Evolutionary conservation across 768 basidiomycete species (phyloP).

Genomic region (Pholiota conissans): DNA sequence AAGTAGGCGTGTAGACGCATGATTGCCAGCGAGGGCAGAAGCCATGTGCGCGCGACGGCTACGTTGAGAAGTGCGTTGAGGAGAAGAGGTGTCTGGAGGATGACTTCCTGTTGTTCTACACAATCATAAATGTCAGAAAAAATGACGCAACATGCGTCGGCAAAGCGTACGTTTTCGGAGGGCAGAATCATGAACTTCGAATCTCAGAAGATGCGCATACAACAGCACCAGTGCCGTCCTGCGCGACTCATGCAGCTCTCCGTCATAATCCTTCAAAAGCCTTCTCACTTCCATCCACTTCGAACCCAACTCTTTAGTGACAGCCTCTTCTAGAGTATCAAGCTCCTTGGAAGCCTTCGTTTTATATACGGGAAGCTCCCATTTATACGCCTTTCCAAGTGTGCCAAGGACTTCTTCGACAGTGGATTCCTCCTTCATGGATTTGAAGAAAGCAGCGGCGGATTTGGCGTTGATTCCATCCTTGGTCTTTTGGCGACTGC

Average conservation of each 20-base stretch:
- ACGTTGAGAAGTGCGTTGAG: slow-evolving; percentile 83
- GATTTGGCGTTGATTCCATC: slow-evolving; percentile 84
- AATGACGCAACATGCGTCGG: neutral
- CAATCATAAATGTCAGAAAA: slow-evolving; percentile 2
- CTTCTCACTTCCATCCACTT: slow-evolving; percentile 56
- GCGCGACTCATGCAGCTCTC: slow-evolving; percentile 37
- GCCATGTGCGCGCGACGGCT: slow-evolving; percentile 86
- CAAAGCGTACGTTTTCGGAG: slow-evolving; percentile 64
- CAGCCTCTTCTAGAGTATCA: slow-evolving; percentile 48
- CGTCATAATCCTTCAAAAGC: slow-evolving; percentile 35
- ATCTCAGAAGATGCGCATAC: slow-evolving; percentile 84
- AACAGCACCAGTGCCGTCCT: slow-evolving; percentile 69
- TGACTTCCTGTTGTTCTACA: slow-evolving; percentile 70
- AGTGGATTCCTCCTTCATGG: slow-evolving; percentile 75
- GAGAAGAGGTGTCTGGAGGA: slow-evolving; percentile 71
- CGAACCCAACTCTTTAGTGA: slow-evolving; percentile 46
- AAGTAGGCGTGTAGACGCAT: slow-evolving; percentile 86
- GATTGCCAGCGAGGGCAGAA: slow-evolving; percentile 70
- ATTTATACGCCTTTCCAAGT: slow-evolving; percentile 64
- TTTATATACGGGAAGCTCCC: slow-evolving; percentile 45
- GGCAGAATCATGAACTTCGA: slow-evolving; percentile 46
- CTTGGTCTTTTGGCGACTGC: slow-evolving; percentile 84
- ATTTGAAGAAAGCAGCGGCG: slow-evolving; percentile 87
- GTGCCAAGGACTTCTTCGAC: slow-evolving; percentile 72
- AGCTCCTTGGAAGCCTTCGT: slow-evolving; percentile 37